phyloP scores from a whole-genome alignment of 148 eudicot species.

The Nyssa sinensis region DNA sequence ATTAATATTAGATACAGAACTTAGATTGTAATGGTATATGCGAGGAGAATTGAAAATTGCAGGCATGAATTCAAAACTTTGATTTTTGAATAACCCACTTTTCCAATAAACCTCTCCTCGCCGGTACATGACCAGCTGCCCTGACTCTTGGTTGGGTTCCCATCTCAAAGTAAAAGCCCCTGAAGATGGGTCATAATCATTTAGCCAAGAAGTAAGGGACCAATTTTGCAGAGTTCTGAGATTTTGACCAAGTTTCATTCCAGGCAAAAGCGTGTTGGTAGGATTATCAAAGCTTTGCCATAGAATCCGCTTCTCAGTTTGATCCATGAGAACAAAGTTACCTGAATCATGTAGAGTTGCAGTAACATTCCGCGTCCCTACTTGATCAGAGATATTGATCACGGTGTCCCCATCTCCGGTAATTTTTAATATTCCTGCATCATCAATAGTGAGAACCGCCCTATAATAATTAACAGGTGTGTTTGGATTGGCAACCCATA shows the following conservation, averaged over 20 bases:
- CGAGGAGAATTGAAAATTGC: not conserved
- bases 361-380: not conserved
- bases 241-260: slow-evolving; percentile 16
- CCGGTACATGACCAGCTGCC: slow-evolving; percentile 9
- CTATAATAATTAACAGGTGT: not conserved
- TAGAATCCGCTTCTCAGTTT: not conserved
- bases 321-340: slow-evolving; percentile 19
- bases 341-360: slow-evolving; percentile 21
- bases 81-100: slow-evolving; percentile 6
- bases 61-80: slow-evolving; percentile 1
- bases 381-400: slow-evolving; percentile 13
- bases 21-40: not conserved
- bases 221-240: not conserved
- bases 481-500: slow-evolving; percentile 27
- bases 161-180: slow-evolving; percentile 21
- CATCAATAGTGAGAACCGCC: slow-evolving; percentile 10
- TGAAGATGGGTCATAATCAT: not conserved
- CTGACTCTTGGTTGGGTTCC: not conserved
- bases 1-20: too few species aligned
- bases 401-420: slow-evolving; percentile 2
- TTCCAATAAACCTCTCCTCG: slow-evolving; percentile 20
- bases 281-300: slow-evolving; percentile 27
- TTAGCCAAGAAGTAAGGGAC: slow-evolving; percentile 19
- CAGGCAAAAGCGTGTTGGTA: not conserved
- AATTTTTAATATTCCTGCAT: slow-evolving; percentile 7